Base-by-base conservation (phyloP, 2,329 filamentous ascomycete genomes). In the Colletotrichum sp. region DNA sequence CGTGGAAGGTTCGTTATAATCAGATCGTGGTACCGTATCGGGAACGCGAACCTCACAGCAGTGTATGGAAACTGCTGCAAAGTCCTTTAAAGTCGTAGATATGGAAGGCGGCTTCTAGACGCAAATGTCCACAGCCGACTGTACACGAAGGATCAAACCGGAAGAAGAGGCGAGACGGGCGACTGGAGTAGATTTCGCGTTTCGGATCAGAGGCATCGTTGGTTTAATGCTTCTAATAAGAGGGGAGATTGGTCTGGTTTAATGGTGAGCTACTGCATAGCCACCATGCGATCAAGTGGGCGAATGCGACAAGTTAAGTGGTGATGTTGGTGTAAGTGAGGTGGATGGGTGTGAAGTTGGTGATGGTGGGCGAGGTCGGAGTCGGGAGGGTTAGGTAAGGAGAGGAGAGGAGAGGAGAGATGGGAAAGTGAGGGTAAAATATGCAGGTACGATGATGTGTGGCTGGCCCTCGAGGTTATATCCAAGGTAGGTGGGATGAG, bases 131-230 rank as follows among this genome's bases (percentile, higher is more conserved):
- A 81, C 81, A 84, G 84, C 85, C 84, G 85, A 86, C 83, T 87
- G 88, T 89, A 88, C 88, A 90, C 88, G 84, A 87, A 87, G 84
- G 87, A 90, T 88, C 83, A 87, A 84, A 90, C 90, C 89, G 90
- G 90, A 88, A 83, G 89, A 91, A 90, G 86, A 88, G 86, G 88
- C 89, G 85, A 87, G 89, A 90, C 90, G 87, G 89, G 88, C 91
- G 90, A 93, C 91, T 92, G 91, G 89, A 87, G 86, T 87, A 80
- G 83, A 84, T 83, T 83, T 80, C 81, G 81, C 81, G 81, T 83
- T 84, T 85, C 84, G 86, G 88, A 86, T 88, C 91, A 91, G 82
- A 89, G 87, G 88, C 91, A 93, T 93, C 82, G 87, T 91, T 85
- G 83, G 82, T 44, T 73, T 79, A 82, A 78, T 81, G 82, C 82